Conservation (phyloP, 2,329 filamentous ascomycete species). For the Akanthomyces lecanii region DNA sequence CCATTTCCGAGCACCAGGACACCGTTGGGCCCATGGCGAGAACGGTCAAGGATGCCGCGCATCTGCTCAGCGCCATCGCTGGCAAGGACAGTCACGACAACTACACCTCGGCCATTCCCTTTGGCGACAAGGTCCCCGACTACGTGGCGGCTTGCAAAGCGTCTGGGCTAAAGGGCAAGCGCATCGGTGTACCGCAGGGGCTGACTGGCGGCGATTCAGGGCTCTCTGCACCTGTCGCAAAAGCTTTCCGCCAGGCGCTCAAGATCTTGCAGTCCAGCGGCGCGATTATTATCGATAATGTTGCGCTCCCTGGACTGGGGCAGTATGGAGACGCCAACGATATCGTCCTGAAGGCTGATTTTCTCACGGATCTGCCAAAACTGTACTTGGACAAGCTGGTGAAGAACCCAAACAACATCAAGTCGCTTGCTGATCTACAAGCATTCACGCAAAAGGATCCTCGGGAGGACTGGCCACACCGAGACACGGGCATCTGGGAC, state of each 20-base stretch:
- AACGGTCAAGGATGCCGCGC: slow-evolving; percentile 59
- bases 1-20: slow-evolving; percentile 59
- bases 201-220: slow-evolving; percentile 17
- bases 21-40: slow-evolving; percentile 59
- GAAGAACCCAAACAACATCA: slow-evolving; percentile 52
- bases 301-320: slow-evolving; percentile 45
- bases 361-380: slow-evolving; percentile 47
- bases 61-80: slow-evolving; percentile 58
- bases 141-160: slow-evolving; percentile 57
- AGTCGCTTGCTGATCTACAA: slow-evolving; percentile 43
- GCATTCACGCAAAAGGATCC: slow-evolving; percentile 49
- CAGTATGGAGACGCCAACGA: slow-evolving; percentile 30
- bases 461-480: slow-evolving; percentile 51
- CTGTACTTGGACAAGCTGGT: slow-evolving; percentile 49
- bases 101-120: slow-evolving; percentile 58
- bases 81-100: slow-evolving; percentile 57
- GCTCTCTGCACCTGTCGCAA: slow-evolving; percentile 25
- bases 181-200: slow-evolving; percentile 63
- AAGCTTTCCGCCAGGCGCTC: slow-evolving; percentile 53
- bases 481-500: slow-evolving; percentile 55
- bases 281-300: slow-evolving; percentile 53
- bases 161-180: slow-evolving; percentile 49
- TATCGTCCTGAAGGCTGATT: slow-evolving; percentile 54
- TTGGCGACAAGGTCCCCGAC: slow-evolving; percentile 51
- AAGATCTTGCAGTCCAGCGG: slow-evolving; percentile 49